Base-by-base conservation (phyloP, 1,139 yeast genomes). In the Geotrichum australiense region DNA sequence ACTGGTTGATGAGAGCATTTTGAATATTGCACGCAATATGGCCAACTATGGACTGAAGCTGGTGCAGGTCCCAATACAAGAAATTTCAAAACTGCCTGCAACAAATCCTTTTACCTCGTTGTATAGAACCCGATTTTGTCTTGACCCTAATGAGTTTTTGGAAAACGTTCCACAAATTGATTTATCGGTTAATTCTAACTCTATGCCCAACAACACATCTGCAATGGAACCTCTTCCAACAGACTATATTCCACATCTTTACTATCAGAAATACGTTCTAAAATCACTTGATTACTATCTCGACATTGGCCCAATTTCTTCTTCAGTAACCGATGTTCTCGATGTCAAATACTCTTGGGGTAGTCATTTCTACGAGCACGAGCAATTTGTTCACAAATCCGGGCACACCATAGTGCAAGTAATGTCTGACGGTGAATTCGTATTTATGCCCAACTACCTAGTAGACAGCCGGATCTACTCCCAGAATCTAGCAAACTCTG, bases 61-160 rank as follows among this genome's bases (percentile, higher is more conserved):
- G 41, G 94, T 86, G n/a, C 97, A 91, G 56, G 79, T 91, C 0
- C 97, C 97, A 0, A 84, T 95, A 80, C 78, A 76, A 45, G 97
- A 89, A 54, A 70, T 87, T 28, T 79, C 91, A 53, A 75, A 80
- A 0, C 69, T 89, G 21, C 94, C 95, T 0, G 66, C 69, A 10
- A 65, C 73, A 30, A 86, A 85, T 51, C 97, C 98, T 7, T 85
- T 91, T 61, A 93, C 87, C 55, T 85, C 96, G 0, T 79, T 85
- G 53, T 81, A 85, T 34, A 81, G 78, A 40, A 70, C 85, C 37
- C 65, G 70, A 39, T 58, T 86, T 32, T 77, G 33, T 2, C 39
- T 45, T 8, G 43, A 41, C 34, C 48, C 48, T 7, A 11, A 18
- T 15, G 16, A 16, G 24, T 42, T 24, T 25, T 11, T 22, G 12